These are phyloP conservation scores for Haberlea rhodopensis DNA, from an alignment of 257 asterid genomes.

Conservation along the genomic window DNA sequence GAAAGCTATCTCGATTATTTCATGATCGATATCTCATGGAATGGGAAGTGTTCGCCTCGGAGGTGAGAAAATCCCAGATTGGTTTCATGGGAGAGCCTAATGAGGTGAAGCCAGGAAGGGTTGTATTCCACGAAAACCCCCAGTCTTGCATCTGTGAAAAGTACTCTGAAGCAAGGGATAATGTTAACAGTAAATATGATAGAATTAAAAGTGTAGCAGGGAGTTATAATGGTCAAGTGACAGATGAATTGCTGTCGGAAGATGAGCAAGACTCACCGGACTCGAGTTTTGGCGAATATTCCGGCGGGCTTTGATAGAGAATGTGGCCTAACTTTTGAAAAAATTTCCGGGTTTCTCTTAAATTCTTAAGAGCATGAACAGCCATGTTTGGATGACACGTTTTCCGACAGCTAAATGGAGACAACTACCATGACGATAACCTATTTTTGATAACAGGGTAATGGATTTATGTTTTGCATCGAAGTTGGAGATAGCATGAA, in stretches of 20 bases:
- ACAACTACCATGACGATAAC: neutral
- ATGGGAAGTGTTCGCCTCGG: slow-evolving; percentile 65
- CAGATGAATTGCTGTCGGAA: slow-evolving; percentile 39
- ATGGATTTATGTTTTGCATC: slow-evolving; percentile 5
- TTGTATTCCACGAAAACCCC: slow-evolving; percentile 73
- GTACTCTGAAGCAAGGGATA: slow-evolving; percentile 25
- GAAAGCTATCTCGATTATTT: slow-evolving; percentile 49
- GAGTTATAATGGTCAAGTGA: slow-evolving; percentile 26
- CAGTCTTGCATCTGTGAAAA: slow-evolving; percentile 57
- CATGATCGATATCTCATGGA: slow-evolving; percentile 43
- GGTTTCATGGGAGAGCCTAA: slow-evolving; percentile 77
- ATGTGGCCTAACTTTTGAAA: slow-evolving; percentile 17
- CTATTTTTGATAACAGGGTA: too few relatives aligned
- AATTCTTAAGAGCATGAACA: slow-evolving; percentile 20
- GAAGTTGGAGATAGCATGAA: slow-evolving; percentile 18
- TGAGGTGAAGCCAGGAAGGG: slow-evolving; percentile 57
- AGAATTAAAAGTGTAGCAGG: neutral
- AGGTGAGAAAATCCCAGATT: slow-evolving; percentile 44
- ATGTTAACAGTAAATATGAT: slow-evolving; percentile 6
- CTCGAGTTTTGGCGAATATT: slow-evolving; percentile 40
- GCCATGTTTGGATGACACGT: slow-evolving; percentile 33
- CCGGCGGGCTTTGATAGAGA: slow-evolving; percentile 20
- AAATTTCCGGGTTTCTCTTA: slow-evolving; percentile 16
- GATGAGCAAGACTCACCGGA: slow-evolving; percentile 51
- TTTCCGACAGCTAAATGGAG: slow-evolving; percentile 31